Evolutionary conservation across 176 grass and related monocot species (phyloP), one percentile per base, ranked within the genome.

Genomic region (Aechmea fasciata): DNA sequence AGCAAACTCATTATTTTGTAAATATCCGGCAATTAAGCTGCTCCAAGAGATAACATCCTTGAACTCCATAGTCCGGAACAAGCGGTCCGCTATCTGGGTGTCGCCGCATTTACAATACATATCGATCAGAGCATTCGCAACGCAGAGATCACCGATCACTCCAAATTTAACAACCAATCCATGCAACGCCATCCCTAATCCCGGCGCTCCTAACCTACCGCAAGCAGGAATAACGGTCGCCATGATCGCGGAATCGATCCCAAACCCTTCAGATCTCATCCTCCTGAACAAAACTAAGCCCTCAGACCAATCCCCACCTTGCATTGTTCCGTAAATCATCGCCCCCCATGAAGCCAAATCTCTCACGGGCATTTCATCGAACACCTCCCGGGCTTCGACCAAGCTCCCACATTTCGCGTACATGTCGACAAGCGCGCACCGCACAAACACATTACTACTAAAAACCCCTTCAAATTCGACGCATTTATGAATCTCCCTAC

Each of bases 21-120:
- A 83, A 77, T 83, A 69, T 23, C 87, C 87, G 0, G 73, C 79
- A 25, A 90, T 80, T 71, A 90, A 68, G 66, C 79, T 85, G 64
- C 79, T 85, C 87, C 87, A 90, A 13, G 83, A 90, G 61, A 90
- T 41, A 11, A 85, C 69, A 63, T 90, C 87, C 65, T 85, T 90
- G 65, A 41, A 67, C 20, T 47, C 1, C 6, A 83, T 79, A 48
- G 52, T 77, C 33, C 33, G 3, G 20, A 90, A 90, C 29, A 83
- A 6, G 49, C n/a, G 51, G 26, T 51, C 57, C 54, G 83, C 79
- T 63, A 70, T 73, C 55, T 83, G 51, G 10, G 76, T 10, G 14
- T 25, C 57, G 61, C 65, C 59, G 50, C 76, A 90, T 74, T 90
- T 90, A 70, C 77, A 82, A 70, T 90, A 90, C 87, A 86, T 80